These are phyloP conservation scores for rapeseed (Brassica napus) DNA, from an alignment of 345 rosid species.

Conservation along the genomic window Da-Ae NC_063439.1:9367001-9367500, in stretches of 20 bases:
- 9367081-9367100: neutral
- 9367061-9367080: neutral
- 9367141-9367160: neutral
- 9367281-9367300: neutral
- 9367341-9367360: neutral
- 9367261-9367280: neutral
- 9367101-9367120: neutral
- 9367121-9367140: neutral
- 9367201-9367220: no score
- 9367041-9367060: neutral
- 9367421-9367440: no score
- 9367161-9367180: neutral
- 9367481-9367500: no score
- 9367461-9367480: no score
- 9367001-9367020: neutral
- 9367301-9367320: neutral
- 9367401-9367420: no score
- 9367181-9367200: neutral
- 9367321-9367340: neutral
- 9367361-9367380: neutral
- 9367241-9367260: neutral
- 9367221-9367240: neutral
- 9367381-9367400: neutral
- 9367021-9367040: neutral
- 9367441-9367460: no score